Conservation (phyloP, 2,329 filamentous ascomycete species). For the Trichophyton schoenleinii region DNA sequence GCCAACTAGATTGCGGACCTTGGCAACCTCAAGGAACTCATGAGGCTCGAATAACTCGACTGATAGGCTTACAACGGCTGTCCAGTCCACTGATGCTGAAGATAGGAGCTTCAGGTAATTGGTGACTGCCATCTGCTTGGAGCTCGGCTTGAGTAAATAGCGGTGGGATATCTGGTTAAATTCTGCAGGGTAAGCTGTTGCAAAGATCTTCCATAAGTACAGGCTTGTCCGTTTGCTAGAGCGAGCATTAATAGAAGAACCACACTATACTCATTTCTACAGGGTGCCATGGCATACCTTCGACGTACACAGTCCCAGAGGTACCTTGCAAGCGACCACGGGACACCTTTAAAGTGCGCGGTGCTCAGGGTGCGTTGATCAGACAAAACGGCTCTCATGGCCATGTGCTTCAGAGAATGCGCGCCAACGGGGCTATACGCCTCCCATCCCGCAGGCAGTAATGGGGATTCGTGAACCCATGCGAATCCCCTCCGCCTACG, state of each 20-base stretch:
- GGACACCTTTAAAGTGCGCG: conserved; percentile 26
- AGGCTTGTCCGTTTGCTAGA: conserved; percentile 27
- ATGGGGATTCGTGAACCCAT: conserved; percentile 31
- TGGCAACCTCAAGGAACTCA: conserved; percentile 29
- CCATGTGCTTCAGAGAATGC: conserved; percentile 25
- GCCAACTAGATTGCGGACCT: conserved; percentile 29
- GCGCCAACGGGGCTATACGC: conserved; percentile 18
- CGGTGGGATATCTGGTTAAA: conserved; percentile 21
- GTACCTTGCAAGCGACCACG: conserved; percentile 29
- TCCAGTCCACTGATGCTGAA: conserved; percentile 24
- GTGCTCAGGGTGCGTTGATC: conserved; percentile 28
- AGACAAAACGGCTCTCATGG: conserved; percentile 21
- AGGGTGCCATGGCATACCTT: conserved; percentile 19
- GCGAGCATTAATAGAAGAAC: conserved; percentile 6
- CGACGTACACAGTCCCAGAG: conserved; percentile 28
- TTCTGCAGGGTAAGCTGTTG: conserved; percentile 25
- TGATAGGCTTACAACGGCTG: conserved; percentile 24
- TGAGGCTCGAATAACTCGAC: conserved; percentile 19
- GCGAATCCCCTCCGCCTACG: conserved; percentile 17
- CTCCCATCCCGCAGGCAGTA: conserved; percentile 20
- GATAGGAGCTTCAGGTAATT: conserved; percentile 27
- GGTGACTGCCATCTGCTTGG: conserved; percentile 20
- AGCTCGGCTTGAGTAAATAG: conserved; percentile 22
- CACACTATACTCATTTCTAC: neutral
- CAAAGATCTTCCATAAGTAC: conserved; percentile 34